phyloP scores from a whole-genome alignment of 1,139 yeast species.

The Scheffersomyces illinoinensis region DNA sequence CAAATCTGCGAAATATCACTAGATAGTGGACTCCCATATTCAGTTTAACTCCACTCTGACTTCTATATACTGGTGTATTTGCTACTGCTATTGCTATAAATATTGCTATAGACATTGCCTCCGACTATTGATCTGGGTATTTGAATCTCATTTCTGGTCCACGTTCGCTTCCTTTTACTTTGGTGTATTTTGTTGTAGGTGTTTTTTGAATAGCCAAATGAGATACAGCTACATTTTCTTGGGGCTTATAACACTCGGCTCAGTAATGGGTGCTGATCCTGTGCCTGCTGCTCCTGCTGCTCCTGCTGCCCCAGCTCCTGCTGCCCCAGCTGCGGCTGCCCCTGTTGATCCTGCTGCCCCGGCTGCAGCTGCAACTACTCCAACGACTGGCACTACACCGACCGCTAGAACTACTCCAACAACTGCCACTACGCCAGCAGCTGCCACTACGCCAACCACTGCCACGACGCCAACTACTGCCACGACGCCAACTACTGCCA shows the following conservation, averaged over 20 bases:
- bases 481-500: background rate
- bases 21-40: background rate
- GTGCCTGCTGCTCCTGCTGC: slow-evolving; percentile 14
- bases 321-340: slow-evolving; percentile 14
- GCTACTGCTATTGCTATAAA: background rate
- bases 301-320: slow-evolving; percentile 12
- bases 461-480: background rate
- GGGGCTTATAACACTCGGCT: background rate
- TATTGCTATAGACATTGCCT: background rate
- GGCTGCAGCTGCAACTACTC: slow-evolving; percentile 9
- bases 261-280: slow-evolving; percentile 8
- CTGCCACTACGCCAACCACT: background rate
- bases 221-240: slow-evolving; percentile 5
- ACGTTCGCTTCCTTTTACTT: background rate
- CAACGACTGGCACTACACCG: slow-evolving; percentile 6
- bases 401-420: slow-evolving; percentile 9
- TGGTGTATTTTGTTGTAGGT: background rate
- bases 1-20: background rate
- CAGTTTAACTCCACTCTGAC: background rate
- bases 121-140: background rate
- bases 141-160: background rate
- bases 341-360: slow-evolving; percentile 20
- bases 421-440: slow-evolving; percentile 5
- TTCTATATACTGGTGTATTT: background rate
- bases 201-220: background rate